phyloP scores from a whole-genome alignment of 2,329 filamentous ascomycete genomes.

The Incumbomyces delicatus region DNA sequence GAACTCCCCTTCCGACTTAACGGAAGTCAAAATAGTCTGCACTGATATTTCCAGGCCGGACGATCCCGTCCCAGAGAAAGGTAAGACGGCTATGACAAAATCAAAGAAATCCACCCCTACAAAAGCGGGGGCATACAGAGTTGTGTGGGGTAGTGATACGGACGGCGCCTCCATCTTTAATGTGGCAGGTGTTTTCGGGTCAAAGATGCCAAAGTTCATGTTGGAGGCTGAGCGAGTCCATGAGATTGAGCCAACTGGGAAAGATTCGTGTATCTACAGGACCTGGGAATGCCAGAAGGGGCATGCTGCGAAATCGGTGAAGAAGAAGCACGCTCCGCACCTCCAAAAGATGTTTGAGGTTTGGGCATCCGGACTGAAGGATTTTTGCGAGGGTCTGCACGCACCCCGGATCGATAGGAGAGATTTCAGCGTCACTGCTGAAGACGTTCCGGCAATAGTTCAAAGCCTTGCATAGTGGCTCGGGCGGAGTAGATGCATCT shows the following conservation, averaged over 20 bases:
- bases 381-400: constrained; percentile 24
- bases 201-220: constrained; percentile 25
- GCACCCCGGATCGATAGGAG: constrained; percentile 25
- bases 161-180: constrained; percentile 18
- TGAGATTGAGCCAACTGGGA: constrained; percentile 34
- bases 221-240: constrained; percentile 38
- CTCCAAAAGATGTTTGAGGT: constrained; percentile 30
- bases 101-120: constrained; percentile 13
- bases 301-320: constrained; percentile 30
- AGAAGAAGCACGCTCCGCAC: constrained; percentile 32
- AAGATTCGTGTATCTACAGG: constrained; percentile 26
- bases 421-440: constrained; percentile 15
- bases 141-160: constrained; percentile 28
- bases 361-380: constrained; percentile 34
- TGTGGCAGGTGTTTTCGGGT: constrained; percentile 23
- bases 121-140: constrained; percentile 20
- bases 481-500: too few species aligned
- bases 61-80: constrained; percentile 8
- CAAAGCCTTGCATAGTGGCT: background rate
- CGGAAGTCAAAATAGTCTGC: constrained; percentile 14
- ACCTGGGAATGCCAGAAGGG: constrained; percentile 38
- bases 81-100: background rate
- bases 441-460: background rate
- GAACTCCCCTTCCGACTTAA: constrained; percentile 8
- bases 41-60: constrained; percentile 19